A percentile compares a stretch with the other conserved stretches of the same genome.
Conservation (phyloP, 306 rosid species). For the Gastrolobium bilobum region DNA sequence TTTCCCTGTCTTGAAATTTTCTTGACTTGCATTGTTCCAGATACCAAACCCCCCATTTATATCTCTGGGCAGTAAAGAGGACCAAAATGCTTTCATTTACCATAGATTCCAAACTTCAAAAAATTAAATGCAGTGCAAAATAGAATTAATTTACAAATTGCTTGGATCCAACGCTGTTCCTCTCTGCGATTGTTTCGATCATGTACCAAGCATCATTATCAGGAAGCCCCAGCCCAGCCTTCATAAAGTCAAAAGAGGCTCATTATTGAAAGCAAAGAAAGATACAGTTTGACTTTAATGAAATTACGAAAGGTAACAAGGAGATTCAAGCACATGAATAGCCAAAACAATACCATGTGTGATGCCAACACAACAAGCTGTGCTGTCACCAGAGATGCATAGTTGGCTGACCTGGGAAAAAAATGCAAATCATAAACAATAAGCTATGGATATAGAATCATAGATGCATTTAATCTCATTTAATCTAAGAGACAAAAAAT, state of each 20-base stretch:
- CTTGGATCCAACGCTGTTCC: constrained; percentile 89
- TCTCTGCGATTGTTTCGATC: constrained; percentile 94
- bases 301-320: constrained; percentile 18
- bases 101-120: constrained; percentile 27
- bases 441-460: constrained; percentile 30
- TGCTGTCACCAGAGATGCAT: constrained; percentile 87
- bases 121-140: constrained; percentile 19
- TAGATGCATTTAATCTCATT: constrained; percentile 23
- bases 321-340: constrained; percentile 41
- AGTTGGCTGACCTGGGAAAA: constrained; percentile 80
- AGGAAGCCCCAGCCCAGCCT: constrained; percentile 98
- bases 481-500: neutral
- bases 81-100: constrained; percentile 29
- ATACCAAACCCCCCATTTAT: constrained; percentile 33
- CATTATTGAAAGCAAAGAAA: constrained; percentile 39
- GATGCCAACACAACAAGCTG: constrained; percentile 86
- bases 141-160: constrained; percentile 79
- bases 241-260: constrained; percentile 47
- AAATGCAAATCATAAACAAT: constrained; percentile 31
- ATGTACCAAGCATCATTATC: constrained; percentile 95
- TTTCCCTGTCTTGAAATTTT: neutral
- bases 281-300: constrained; percentile 18
- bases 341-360: constrained; percentile 80
- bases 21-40: constrained; percentile 24
- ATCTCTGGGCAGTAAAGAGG: constrained; percentile 22